A percentile compares a stretch with the other conserved stretches of the same genome.
These are phyloP conservation scores for Sarcomyxa edulis DNA, from an alignment of 768 basidiomycete genomes.

Conservation along the genomic window DNA sequence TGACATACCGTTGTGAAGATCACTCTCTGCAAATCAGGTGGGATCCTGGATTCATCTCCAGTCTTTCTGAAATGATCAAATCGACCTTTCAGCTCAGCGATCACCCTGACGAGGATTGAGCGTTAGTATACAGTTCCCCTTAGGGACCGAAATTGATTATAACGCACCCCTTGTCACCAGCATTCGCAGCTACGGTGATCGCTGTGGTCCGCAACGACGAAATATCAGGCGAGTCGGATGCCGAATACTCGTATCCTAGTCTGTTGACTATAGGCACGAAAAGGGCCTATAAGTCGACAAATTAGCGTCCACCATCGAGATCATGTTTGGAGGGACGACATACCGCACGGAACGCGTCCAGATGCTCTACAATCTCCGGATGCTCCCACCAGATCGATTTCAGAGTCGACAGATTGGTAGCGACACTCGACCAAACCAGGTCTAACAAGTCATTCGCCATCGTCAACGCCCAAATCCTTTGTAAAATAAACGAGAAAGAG, in stretches of 20 bases:
- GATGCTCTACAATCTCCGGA: conserved; percentile 38
- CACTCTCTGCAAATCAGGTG: conserved; percentile 66
- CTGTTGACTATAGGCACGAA: conserved; percentile 73
- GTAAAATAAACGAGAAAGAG: too few relatives aligned
- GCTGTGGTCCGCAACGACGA: conserved; percentile 72
- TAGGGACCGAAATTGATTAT: background rate
- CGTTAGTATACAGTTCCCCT: conserved; percentile 5
- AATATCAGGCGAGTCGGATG: conserved; percentile 60
- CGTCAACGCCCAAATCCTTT: conserved; percentile 18
- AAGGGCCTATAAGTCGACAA: conserved; percentile 35
- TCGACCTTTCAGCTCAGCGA: conserved; percentile 64
- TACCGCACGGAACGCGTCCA: conserved; percentile 62
- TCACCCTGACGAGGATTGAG: conserved; percentile 43
- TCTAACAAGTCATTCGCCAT: conserved; percentile 33
- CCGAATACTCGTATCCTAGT: conserved; percentile 73
- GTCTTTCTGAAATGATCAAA: conserved; percentile 69
- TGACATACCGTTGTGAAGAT: conserved; percentile 47
- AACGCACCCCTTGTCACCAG: conserved; percentile 20
- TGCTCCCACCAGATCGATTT: conserved; percentile 83
- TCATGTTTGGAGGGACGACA: conserved; percentile 13
- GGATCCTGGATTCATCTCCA: conserved; percentile 73
- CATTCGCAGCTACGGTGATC: conserved; percentile 43
- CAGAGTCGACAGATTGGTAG: conserved; percentile 48
- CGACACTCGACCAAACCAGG: conserved; percentile 77
- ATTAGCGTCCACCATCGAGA: conserved; percentile 1